phyloP scores from a whole-genome alignment of 805 yeast genomes.

The Candida xiaguanensis region DNA sequence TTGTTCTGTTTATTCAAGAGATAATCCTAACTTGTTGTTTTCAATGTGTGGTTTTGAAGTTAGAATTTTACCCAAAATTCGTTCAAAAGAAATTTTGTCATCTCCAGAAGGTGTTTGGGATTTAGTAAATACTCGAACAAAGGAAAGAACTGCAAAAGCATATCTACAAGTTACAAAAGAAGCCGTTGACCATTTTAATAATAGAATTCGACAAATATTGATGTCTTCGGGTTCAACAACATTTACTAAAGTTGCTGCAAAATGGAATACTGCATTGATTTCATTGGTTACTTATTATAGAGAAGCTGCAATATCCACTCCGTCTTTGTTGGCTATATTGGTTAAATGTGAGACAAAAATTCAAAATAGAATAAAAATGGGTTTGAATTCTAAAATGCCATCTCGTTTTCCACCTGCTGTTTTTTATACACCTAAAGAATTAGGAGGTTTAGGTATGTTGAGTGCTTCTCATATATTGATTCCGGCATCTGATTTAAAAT shows the following conservation, averaged over 20 bases:
- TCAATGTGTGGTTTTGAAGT: slow-evolving; percentile 96
- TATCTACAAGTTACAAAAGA: slow-evolving; percentile 77
- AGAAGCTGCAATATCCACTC: slow-evolving; percentile 88
- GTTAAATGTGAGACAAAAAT: slow-evolving; percentile 92
- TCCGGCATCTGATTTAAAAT: slow-evolving; percentile 86
- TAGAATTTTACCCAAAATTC: slow-evolving; percentile 71
- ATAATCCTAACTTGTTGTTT: slow-evolving; percentile 84
- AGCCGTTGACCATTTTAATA: slow-evolving; percentile 76
- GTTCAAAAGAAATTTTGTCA: slow-evolving; percentile 52
- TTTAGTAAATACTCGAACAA: slow-evolving; percentile 61
- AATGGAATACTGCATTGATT: slow-evolving; percentile 92
- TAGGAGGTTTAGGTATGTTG: slow-evolving; percentile 97
- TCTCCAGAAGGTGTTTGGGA: slow-evolving; percentile 91
- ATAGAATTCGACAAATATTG: slow-evolving; percentile 80
- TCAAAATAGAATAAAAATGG: slow-evolving; percentile 91
- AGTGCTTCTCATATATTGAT: slow-evolving; percentile 95
- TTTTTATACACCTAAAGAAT: slow-evolving; percentile 93
- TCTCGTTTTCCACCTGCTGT: slow-evolving; percentile 98
- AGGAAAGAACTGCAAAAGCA: slow-evolving; percentile 87
- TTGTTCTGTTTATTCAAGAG: slow-evolving; percentile 86
- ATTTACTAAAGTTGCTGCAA: slow-evolving; percentile 87
- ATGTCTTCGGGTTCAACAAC: slow-evolving; percentile 97
- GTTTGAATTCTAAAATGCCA: slow-evolving; percentile 97
- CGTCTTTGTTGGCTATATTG: slow-evolving; percentile 67
- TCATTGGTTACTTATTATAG: slow-evolving; percentile 85